Evolutionary conservation across 192 early-diverging fungal species (phyloP), one percentile per base, ranked within the genome.

Genomic region (Mortierella antarctica): DNA sequence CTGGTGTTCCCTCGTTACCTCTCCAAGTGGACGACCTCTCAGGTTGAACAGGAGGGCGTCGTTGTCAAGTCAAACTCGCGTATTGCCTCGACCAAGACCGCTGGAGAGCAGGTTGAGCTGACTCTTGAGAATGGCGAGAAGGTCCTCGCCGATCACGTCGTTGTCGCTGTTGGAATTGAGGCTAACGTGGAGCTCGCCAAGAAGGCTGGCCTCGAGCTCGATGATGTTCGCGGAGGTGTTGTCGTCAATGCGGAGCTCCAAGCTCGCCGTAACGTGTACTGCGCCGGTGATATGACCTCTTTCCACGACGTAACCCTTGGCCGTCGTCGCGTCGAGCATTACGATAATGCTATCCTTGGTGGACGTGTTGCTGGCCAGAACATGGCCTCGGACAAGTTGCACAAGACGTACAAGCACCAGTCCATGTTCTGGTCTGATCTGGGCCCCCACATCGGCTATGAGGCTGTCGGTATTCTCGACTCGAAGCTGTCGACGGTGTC

Each of bases 351-450:
- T 21, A 88, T 89, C 44, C 70, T 86, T 9, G 86, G 83, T 63
- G 91, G 91, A n/a, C 82, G 86, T 62, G 77, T 85, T 47, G 91
- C 88, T 58, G 91, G 89, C 53, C 81, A 85, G 69, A 90, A 90
- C 68, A 89, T 90, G 88, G 77, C 83, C 2, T 88, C 87, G 20
- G 73, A 74, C 44, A 61, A 81, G 59, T 55, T 80, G 57, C 76
- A 80, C 54, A 85, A 86, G 64, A 62, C 88, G 42, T 90, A 89
- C 72, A 82, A 81, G 39, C 85, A 91, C 65, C 90, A 89, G 69
- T 87, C 88, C 55, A 88, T 89, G 87, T 91, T 89, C 81, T 91
- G 88, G 90, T 85, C 77, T 4, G 88, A 88, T 45, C 67, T 91
- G 53, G 91, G 91, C 5, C 88, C 89, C 56, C 81, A 89, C 51